Evolutionary conservation across 768 basidiomycete genomes (phyloP).

Genomic region (Rhodotorula sphaerocarpa): DNA sequence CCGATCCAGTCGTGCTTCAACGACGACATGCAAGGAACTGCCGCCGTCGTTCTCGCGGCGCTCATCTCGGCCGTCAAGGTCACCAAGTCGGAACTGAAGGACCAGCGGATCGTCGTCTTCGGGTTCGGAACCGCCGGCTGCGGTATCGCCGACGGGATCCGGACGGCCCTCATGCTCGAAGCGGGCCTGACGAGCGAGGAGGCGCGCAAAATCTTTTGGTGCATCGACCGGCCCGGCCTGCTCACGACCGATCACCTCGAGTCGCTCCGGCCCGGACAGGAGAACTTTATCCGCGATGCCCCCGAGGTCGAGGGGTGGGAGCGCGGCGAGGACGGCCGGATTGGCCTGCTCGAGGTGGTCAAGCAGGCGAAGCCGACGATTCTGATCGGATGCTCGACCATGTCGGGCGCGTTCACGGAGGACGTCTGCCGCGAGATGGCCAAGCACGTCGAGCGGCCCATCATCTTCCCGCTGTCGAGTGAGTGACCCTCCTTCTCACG

Average conservation of each 20-base stretch:
- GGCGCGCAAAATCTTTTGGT: slow-evolving; percentile 46
- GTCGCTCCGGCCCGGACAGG: slow-evolving; percentile 46
- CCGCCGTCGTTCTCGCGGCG: slow-evolving; percentile 64
- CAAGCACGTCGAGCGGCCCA: slow-evolving; percentile 60
- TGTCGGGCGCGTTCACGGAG: slow-evolving; percentile 67
- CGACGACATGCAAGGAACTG: slow-evolving; percentile 77
- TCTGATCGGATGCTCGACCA: slow-evolving; percentile 74
- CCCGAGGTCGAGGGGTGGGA: slow-evolving; percentile 38
- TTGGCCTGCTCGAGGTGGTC: slow-evolving; percentile 61
- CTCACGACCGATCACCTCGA: slow-evolving; percentile 23
- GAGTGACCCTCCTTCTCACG: too few relatives aligned
- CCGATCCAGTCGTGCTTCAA: slow-evolving; percentile 58
- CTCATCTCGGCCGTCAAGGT: slow-evolving; percentile 62
- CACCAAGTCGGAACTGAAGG: slow-evolving; percentile 56
- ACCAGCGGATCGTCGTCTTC: slow-evolving; percentile 47
- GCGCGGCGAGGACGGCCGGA: slow-evolving; percentile 43
- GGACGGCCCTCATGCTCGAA: slow-evolving; percentile 60
- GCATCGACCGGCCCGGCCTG: slow-evolving; percentile 37
- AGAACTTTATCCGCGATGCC: slow-evolving; percentile 50
- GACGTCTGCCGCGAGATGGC: slow-evolving; percentile 54
- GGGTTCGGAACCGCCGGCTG: slow-evolving; percentile 59
- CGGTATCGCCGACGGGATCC: slow-evolving; percentile 66
- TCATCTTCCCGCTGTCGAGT: slow-evolving; percentile 68
- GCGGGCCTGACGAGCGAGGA: slow-evolving; percentile 50
- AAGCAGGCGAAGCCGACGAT: slow-evolving; percentile 68